Base-by-base conservation (phyloP, 257 asterid genomes). In the Solanum appendiculatum region DNA sequence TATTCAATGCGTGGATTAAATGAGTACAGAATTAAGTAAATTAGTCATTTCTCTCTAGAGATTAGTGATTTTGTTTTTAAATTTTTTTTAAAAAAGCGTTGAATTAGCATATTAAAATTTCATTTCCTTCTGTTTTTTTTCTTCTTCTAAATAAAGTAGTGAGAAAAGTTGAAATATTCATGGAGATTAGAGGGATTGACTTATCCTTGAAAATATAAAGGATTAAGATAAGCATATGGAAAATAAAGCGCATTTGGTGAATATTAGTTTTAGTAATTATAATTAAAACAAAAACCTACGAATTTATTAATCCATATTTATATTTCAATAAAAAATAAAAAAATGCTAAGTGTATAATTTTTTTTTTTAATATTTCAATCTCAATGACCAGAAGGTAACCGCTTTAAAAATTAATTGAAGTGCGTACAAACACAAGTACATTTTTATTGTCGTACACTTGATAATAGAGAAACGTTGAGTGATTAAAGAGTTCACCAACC, bases 351-450 rank as follows among this genome's bases (percentile, higher is more conserved):
- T 66, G 27, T 0, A 27, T 63, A 0, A 16, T 20, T 54, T 56
- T 21, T 4, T 4, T 21, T 56, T 21, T 56, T 56, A 56, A 56
- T 9, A 3, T 0, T 21, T 56, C 0, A 56, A 56, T 56, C 0
- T 8, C 0, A 0, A 56, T 8, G 7, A 6, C 20, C 2, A 56
- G 1, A 56, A 54, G 4, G 2, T 54, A 20, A 56, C 12, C 20
- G 0, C 0, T 56, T 56, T 1, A 10, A 2, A n/a, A 60, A 60
- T 60, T n/a, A 60, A 60, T 60, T 0, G 3, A 3, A 5, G 23
- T 23, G 12, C 7, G 27, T 21, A 9, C 21, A 56, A 56, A 21
- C 0, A 12, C 1, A 1, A 15, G 15, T 0, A 0, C 60, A 18
- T 51, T 51, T 51, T 40, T 9, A 1, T 60, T 23, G 14, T 9